These are phyloP conservation scores for Xylaria sp. DNA, from an alignment of 2,329 filamentous ascomycete genomes.

Conservation along the genomic window DNA sequence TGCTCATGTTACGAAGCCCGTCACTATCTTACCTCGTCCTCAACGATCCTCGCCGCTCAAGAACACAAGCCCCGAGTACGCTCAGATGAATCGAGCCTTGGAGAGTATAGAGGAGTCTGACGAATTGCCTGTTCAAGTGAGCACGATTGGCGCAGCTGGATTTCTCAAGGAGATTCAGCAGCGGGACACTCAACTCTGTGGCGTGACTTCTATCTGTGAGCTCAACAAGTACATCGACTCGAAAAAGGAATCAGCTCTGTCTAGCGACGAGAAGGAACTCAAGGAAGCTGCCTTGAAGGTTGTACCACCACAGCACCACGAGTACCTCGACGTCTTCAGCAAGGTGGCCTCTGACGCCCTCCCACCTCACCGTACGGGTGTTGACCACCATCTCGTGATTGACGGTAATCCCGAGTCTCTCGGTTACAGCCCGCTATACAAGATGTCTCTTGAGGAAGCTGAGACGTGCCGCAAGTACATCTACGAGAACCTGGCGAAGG, in stretches of 20 bases:
- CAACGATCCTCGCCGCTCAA: too few species aligned
- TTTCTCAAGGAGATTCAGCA: too few species aligned
- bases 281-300: background rate
- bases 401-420: background rate
- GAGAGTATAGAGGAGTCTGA: too few species aligned
- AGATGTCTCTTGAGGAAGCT: background rate
- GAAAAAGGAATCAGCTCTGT: background rate
- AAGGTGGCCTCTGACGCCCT: background rate
- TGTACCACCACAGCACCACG: background rate
- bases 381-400: background rate
- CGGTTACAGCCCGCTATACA: background rate
- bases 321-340: background rate
- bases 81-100: too few species aligned
- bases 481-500: background rate
- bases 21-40: too few species aligned
- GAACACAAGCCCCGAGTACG: too few species aligned
- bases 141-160: too few species aligned
- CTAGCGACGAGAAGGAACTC: background rate
- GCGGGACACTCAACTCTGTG: too few species aligned
- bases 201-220: background rate
- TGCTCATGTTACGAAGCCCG: too few species aligned
- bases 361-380: background rate
- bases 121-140: too few species aligned
- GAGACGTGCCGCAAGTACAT: background rate
- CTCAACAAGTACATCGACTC: background rate